phyloP scores from a whole-genome alignment of 208 protist genomes.

The Crithidia bombi region DNA sequence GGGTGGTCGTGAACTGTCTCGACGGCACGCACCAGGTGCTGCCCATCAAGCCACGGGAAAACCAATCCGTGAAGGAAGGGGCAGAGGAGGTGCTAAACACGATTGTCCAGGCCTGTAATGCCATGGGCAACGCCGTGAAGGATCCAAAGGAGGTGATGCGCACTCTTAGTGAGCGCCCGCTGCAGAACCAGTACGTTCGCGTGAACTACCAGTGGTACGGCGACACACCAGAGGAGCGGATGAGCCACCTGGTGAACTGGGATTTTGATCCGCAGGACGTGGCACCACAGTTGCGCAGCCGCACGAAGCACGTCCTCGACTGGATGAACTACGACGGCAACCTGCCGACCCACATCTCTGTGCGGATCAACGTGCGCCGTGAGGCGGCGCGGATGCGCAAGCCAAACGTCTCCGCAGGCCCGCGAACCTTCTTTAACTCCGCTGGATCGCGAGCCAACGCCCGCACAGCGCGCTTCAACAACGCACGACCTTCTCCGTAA shows the following conservation, averaged over 20 bases:
- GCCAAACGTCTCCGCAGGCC: constrained; percentile 51
- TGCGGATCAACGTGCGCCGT: constrained; percentile 74
- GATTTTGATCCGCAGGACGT: constrained; percentile 74
- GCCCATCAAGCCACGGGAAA: constrained; percentile 47
- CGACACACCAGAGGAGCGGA: constrained; percentile 88
- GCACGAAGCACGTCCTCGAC: constrained; percentile 76
- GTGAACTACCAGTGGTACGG: constrained; percentile 93
- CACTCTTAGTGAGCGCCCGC: constrained; percentile 74
- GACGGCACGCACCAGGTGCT: constrained; percentile 68
- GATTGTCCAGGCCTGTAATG: constrained; percentile 62
- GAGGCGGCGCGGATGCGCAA: constrained; percentile 68
- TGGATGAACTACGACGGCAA: constrained; percentile 91
- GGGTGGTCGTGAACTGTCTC: constrained; percentile 86
- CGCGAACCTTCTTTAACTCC: constrained; percentile 86
- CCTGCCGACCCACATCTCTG: constrained; percentile 77
- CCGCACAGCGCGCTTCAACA: constrained; percentile 63
- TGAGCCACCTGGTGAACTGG: constrained; percentile 85
- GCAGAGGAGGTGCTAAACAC: constrained; percentile 54
- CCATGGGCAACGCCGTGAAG: constrained; percentile 61
- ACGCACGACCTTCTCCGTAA: constrained; percentile 9
- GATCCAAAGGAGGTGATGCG: constrained; percentile 74
- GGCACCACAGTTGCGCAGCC: constrained; percentile 51
- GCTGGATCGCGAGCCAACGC: constrained; percentile 81
- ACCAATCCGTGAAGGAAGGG: constrained; percentile 31
- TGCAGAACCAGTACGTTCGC: constrained; percentile 90